phyloP scores from a whole-genome alignment of 257 asterid species.

The Salvia rosmarinus region DNA sequence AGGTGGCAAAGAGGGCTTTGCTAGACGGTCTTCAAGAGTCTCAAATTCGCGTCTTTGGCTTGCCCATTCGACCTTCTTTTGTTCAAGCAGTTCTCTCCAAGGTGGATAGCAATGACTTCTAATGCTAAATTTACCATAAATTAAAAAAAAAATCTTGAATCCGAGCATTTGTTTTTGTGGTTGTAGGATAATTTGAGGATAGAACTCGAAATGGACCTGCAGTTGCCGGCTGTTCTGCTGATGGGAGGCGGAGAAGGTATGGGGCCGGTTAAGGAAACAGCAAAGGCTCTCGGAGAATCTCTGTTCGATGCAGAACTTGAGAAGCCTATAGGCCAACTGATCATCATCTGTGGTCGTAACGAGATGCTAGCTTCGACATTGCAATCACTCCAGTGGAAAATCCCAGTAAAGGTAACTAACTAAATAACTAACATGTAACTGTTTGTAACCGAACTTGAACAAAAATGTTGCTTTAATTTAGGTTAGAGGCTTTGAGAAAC shows the following conservation, averaged over 20 bases:
- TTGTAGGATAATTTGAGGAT: slow-evolving; percentile 60
- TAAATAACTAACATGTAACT: neutral
- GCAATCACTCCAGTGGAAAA: slow-evolving; percentile 73
- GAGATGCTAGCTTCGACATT: slow-evolving; percentile 62
- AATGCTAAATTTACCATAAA: slow-evolving; percentile 1
- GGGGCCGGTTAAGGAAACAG: slow-evolving; percentile 96
- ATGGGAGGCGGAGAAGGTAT: slow-evolving; percentile 99
- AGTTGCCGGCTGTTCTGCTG: slow-evolving; percentile 76
- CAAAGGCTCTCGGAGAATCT: slow-evolving; percentile 73
- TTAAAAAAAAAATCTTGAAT: neutral
- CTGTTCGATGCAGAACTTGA: slow-evolving; percentile 58
- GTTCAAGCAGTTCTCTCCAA: slow-evolving; percentile 66
- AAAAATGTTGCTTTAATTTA: slow-evolving; percentile 23
- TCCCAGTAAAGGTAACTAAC: slow-evolving; percentile 70
- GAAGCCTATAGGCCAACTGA: slow-evolving; percentile 79
- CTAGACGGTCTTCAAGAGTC: slow-evolving; percentile 78
- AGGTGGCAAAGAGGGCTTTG: slow-evolving; percentile 86
- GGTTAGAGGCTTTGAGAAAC: slow-evolving; percentile 90
- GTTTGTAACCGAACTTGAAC: neutral
- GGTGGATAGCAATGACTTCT: slow-evolving; percentile 43
- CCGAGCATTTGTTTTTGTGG: neutral
- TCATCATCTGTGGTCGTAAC: slow-evolving; percentile 88
- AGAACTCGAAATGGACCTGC: slow-evolving; percentile 83
- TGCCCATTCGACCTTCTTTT: slow-evolving; percentile 89
- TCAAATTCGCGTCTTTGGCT: slow-evolving; percentile 74